Evolutionary conservation across 139 green algal genomes (phyloP).

Genomic region (Spirogloea muscicola): DNA sequence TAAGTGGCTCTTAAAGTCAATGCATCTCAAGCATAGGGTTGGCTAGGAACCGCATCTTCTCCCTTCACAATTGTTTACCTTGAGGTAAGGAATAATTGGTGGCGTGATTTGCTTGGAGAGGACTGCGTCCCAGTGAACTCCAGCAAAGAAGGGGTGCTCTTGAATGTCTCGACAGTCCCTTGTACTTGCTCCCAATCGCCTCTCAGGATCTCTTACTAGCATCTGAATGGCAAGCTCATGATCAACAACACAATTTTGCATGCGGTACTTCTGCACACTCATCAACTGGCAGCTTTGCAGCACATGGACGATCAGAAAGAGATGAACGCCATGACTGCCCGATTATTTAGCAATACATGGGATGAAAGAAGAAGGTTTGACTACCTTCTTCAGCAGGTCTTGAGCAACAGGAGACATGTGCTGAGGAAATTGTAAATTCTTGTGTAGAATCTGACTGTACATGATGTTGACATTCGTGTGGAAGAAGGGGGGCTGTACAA

Average conservation of each 20-base stretch:
- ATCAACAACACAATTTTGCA: not conserved
- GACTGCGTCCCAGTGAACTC: constrained; percentile 27
- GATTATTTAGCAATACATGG: not conserved
- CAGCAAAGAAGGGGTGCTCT: constrained; percentile 47
- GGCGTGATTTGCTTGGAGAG: constrained; percentile 24
- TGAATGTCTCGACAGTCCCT: constrained; percentile 50
- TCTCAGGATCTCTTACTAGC: constrained; percentile 44
- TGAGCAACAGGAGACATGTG: constrained; percentile 26
- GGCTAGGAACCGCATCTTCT: too few relatives aligned
- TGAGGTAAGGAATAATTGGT: constrained; percentile 34
- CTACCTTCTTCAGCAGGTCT: constrained; percentile 41
- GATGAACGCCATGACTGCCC: not conserved
- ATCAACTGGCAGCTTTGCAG: too few relatives aligned
- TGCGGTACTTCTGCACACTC: too few relatives aligned
- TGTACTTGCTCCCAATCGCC: constrained; percentile 24
- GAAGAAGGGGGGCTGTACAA: constrained; percentile 45
- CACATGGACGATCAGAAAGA: too few relatives aligned
- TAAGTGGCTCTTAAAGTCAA: not conserved
- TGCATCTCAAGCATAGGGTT: too few relatives aligned
- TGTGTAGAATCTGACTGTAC: constrained; percentile 48
- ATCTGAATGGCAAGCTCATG: constrained; percentile 34
- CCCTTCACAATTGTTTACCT: too few relatives aligned
- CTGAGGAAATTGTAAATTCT: constrained; percentile 26
- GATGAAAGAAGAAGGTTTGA: not conserved
- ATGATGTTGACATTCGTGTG: constrained; percentile 48